Base-by-base conservation (phyloP, 306 rosid genomes). In the Corylus avellana region DNA sequence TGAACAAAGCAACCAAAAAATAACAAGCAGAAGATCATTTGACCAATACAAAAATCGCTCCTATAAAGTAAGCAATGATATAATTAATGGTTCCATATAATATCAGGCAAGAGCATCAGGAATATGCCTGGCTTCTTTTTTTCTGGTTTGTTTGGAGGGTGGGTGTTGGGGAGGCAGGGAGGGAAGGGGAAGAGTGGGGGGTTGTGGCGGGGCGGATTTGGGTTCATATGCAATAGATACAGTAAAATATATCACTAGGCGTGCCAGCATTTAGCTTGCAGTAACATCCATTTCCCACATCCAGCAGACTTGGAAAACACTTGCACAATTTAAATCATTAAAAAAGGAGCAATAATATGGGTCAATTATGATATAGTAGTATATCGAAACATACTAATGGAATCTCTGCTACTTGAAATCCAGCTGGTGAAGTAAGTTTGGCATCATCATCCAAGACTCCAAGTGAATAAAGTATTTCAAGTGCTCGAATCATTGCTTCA, bases 391-490 rank as follows among this genome's bases (percentile, higher is more conserved):
- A 48, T 91, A 92, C 98, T 75, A 94, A 90, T 78, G 98, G 97
- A 86, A 94, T 86, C 90, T 94, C 98, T 66, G 97, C 97, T 83
- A 92, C 90, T 90, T 92, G 98, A 80, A 94, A 92, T 83, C 98
- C 98, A 81, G 92, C 80, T 7, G 97, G 98, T 77, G 98, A 87
- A 85, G 93, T 91, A 82, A 94, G 97, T 89, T 91, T 94, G 63
- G 95, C 97, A 89, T 94, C 97, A 63, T 91, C 95, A 78, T 92
- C 93, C 88, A 94, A 79, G 75, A 91, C 89, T 57, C 92, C 97
- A 62, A 94, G 97, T 46, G 97, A 94, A 89, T 88, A 94, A 71
- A 94, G 94, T 75, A 94, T 90, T 88, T 94, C 98, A 22, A 94
- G 87, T 1, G 98, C 92, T 53, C 98, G 91, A 81, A 94, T 87